Evolutionary conservation across 108 stramenopile species (phyloP).

Genomic region (Schizochytrium sp.): DNA sequence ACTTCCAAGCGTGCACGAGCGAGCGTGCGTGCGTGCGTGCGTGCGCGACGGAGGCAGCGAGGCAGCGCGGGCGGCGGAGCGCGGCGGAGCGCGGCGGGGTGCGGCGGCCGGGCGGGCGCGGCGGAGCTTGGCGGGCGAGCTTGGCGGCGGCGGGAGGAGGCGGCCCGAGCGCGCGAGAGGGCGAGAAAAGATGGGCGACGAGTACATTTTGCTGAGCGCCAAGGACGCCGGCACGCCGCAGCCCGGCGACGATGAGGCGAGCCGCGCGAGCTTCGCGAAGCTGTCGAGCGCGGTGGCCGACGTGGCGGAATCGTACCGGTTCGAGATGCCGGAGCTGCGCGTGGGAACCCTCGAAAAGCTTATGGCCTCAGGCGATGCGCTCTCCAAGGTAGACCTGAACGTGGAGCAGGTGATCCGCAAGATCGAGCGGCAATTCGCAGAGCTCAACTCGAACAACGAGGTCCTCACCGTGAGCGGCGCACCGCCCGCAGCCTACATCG

Average conservation of each 20-base stretch:
- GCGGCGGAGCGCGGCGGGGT: too few species aligned
- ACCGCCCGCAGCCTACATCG: slow-evolving; percentile 67
- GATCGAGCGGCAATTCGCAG: slow-evolving; percentile 68
- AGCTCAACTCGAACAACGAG: slow-evolving; percentile 56
- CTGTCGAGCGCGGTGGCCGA: not conserved
- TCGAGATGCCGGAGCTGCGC: slow-evolving; percentile 80
- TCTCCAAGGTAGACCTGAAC: slow-evolving; percentile 67
- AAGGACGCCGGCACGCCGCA: not conserved
- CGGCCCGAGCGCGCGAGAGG: too few species aligned
- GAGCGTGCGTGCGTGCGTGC: too few species aligned
- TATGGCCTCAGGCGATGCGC: slow-evolving; percentile 70
- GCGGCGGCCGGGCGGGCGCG: too few species aligned
- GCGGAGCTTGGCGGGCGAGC: too few species aligned
- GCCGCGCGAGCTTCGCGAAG: not conserved
- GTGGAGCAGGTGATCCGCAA: slow-evolving; percentile 78
- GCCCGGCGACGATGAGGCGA: slow-evolving; percentile 3
- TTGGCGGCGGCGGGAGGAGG: too few species aligned
- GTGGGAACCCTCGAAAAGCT: slow-evolving; percentile 80
- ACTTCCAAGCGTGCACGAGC: too few species aligned
- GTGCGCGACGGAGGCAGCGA: too few species aligned
- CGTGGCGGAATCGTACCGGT: slow-evolving; percentile 72
- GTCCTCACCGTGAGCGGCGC: slow-evolving; percentile 72
- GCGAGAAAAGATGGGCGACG: not conserved
- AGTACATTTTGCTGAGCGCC: not conserved
- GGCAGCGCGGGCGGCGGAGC: too few species aligned